Evolutionary conservation across 2,329 filamentous ascomycete genomes (phyloP).

Genomic region (Sclerotinia borealis): DNA sequence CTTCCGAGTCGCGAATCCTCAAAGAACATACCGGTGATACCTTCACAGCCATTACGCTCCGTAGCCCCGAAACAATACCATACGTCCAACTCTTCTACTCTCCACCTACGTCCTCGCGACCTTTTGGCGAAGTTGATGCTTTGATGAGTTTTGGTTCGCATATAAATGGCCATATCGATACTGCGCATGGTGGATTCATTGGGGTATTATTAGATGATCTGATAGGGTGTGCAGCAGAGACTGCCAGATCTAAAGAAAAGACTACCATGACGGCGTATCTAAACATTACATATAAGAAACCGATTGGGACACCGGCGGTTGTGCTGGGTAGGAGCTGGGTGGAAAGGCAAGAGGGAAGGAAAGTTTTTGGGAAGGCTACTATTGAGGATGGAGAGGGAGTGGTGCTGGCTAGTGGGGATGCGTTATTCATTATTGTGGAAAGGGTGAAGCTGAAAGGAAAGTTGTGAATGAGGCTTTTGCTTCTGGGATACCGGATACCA

Average conservation of each 20-base stretch:
- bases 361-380: slow-evolving; percentile 43
- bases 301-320: slow-evolving; percentile 44
- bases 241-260: slow-evolving; percentile 15
- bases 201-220: slow-evolving; percentile 53
- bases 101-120: background rate
- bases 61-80: slow-evolving; percentile 17
- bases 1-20: slow-evolving; percentile 1
- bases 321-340: slow-evolving; percentile 43
- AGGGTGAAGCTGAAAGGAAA: slow-evolving; percentile 10
- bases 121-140: slow-evolving; percentile 14
- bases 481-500: background rate
- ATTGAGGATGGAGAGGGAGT: slow-evolving; percentile 44
- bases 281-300: slow-evolving; percentile 48
- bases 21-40: slow-evolving; percentile 13
- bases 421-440: slow-evolving; percentile 37
- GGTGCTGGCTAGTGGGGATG: slow-evolving; percentile 46
- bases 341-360: slow-evolving; percentile 45
- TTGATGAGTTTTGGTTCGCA: slow-evolving; percentile 40
- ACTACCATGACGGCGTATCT: slow-evolving; percentile 43
- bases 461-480: slow-evolving; percentile 8
- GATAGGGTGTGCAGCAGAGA: slow-evolving; percentile 31
- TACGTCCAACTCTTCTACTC: slow-evolving; percentile 22
- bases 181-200: slow-evolving; percentile 55
- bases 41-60: slow-evolving; percentile 14
- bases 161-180: slow-evolving; percentile 48